These are phyloP conservation scores for Evansstolkia leycettana DNA, from an alignment of 495 filamentous ascomycete genomes.

Conservation along the genomic window DNA sequence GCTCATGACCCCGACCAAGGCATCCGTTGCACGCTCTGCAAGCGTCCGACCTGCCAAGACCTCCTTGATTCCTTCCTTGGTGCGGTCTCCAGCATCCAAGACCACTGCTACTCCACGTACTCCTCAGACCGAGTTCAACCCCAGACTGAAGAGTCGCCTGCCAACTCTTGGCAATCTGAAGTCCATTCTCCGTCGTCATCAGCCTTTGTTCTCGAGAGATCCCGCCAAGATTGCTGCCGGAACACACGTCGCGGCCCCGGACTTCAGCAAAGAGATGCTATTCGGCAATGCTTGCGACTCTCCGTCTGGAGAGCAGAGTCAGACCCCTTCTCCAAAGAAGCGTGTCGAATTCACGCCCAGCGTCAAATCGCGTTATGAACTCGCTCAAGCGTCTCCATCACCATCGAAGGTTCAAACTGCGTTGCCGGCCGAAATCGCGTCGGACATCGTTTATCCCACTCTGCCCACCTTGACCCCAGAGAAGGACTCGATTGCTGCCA, in stretches of 20 bases:
- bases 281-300: constrained; percentile 18
- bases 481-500: constrained; percentile 5
- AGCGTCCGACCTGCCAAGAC: constrained; percentile 46
- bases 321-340: constrained; percentile 40
- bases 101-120: constrained; percentile 30
- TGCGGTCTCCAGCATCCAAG: constrained; percentile 34
- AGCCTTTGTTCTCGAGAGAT: constrained; percentile 50
- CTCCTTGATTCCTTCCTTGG: constrained; percentile 41
- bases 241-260: constrained; percentile 41
- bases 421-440: constrained; percentile 9
- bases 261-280: constrained; percentile 32
- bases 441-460: constrained; percentile 29
- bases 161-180: constrained; percentile 37
- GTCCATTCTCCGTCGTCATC: constrained; percentile 49
- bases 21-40: constrained; percentile 53
- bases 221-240: constrained; percentile 48
- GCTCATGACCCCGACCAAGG: constrained; percentile 67
- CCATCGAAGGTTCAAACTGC: constrained; percentile 29
- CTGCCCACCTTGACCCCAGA: constrained; percentile 30
- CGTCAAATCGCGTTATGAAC: constrained; percentile 31
- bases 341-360: constrained; percentile 49
- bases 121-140: constrained; percentile 34
- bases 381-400: constrained; percentile 26
- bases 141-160: constrained; percentile 28
- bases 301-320: constrained; percentile 15